Base-by-base conservation (phyloP, 2,329 filamentous ascomycete species). In the Endoconidiophora laricicola region DNA sequence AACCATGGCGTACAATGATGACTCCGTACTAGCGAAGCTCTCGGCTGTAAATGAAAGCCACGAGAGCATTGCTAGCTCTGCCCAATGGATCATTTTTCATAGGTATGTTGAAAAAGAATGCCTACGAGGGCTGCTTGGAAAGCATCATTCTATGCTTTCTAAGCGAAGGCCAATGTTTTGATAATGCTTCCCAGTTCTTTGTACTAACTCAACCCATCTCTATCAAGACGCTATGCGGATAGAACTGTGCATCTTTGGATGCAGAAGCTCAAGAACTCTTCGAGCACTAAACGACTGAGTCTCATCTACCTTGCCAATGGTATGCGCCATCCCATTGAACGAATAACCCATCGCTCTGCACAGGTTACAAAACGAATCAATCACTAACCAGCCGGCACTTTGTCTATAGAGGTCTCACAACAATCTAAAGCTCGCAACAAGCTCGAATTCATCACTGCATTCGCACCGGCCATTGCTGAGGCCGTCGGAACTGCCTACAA, bases 21-120 rank as follows among this genome's bases (percentile, higher is more conserved):
- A 98, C 69, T 85, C 87, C 44, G 87, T 98, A 50, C 79, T 88
- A 63, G 86, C 90, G 49, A 95, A 95, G 70, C 81, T 98, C 49
- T 93, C 88, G 29, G 86, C 87, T 40, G 76, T 98, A 55, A 95
- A 94, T 66, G 93, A 98, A 67, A 94, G 87, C 9, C 90, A 98
- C 64, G 91, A 98, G 63, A 93, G 87, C 66, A 96, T 98, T 61
- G 78, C 94, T 54, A 90, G 86, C 36, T 88, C 94, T 55, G 87
- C 91, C 52, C 90, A 96, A 79, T 98, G 93, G 93, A 91, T 98
- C 55, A 93, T 98, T 83, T 98, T 98, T 64, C 90, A 98, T 68
- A 83, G 87, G 87, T 94, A 79, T 55, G 63, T 33, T 12, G 29
- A 33, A 6, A 12, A 33, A 33, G 1, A 33, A 33, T 33, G 29